Base-by-base conservation (phyloP, 305 asterid genomes). In the Rubia occidens region DNA sequence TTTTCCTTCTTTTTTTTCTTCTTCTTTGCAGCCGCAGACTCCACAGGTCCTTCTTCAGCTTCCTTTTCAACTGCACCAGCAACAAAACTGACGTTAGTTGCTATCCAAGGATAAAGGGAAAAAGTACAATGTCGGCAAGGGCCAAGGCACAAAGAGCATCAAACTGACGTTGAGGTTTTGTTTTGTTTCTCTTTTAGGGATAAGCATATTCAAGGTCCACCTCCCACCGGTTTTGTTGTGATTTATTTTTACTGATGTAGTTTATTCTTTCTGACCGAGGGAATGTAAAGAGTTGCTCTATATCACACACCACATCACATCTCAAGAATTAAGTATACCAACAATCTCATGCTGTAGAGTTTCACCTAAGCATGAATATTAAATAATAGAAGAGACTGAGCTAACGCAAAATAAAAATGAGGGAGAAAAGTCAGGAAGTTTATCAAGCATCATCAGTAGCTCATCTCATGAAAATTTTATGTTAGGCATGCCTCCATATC, bases 1-100 rank as follows among this genome's bases (percentile, higher is more conserved):
- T 89, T 87, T 11, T 85, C 95, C 85, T 90, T 94, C 88, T 94
- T 94, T 85, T 90, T 94, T 72, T 91, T 91, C 89, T 89, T 91
- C 89, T 91, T 95, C 88, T 88, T 95, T 26, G 95, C 84, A 54
- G 96, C 82, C 24, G 78, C 96, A 68, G 99, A 74, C 80, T 89
- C 97, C 9, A 64, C 79, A 64, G 82, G 84, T 44, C 86, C 91
- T 60, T 82, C 95, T 61, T 82, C 89, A 60, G 82, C 83, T 79
- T 86, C 94, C 76, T 87, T 88, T 64, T 84, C 91, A 66, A 70
- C 80, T 68, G 75, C 55, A 44, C 60, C 66, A 29, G 29, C 5
- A 39, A 11, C 54, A 74, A 74, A 68, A 10, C 0, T 8, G 15
- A 4, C 39, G 37, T 20, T 67, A 18, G 45, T 35, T 35, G 11